These are phyloP conservation scores for Aspergillus conjunctus DNA, from an alignment of 495 filamentous ascomycete species.

Conservation along the genomic window DNA sequence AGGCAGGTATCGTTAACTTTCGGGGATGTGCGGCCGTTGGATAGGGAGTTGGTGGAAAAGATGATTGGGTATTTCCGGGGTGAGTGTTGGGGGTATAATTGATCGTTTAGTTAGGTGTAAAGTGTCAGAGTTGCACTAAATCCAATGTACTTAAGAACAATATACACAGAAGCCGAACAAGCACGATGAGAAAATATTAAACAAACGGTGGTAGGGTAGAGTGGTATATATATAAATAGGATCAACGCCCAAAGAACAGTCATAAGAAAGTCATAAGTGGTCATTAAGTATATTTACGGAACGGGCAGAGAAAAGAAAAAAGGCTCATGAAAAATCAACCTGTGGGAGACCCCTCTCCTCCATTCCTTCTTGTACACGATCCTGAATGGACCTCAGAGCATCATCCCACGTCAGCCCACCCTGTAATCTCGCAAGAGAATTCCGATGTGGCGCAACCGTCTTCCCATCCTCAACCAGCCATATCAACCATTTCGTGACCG, in stretches of 20 bases:
- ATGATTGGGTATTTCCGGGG: constrained; percentile 29
- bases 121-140: no score
- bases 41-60: constrained; percentile 23
- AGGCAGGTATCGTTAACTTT: constrained; percentile 21
- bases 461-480: constrained; percentile 66
- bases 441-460: background rate
- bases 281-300: constrained; percentile 3
- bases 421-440: constrained; percentile 1
- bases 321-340: constrained; percentile 49
- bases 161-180: no score
- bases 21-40: constrained; percentile 14
- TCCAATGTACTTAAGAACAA: no score
- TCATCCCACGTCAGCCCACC: constrained; percentile 44
- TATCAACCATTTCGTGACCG: constrained; percentile 67
- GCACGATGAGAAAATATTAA: no score
- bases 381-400: constrained; percentile 58
- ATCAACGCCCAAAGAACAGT: background rate
- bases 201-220: no score
- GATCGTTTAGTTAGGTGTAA: background rate
- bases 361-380: constrained; percentile 62
- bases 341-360: constrained; percentile 62
- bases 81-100: background rate
- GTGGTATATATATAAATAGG: no score
- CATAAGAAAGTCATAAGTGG: background rate
- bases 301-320: background rate